These are phyloP conservation scores for Eimeria mitis DNA, from an alignment of 169 alveolate genomes.

Conservation along the genomic window DNA sequence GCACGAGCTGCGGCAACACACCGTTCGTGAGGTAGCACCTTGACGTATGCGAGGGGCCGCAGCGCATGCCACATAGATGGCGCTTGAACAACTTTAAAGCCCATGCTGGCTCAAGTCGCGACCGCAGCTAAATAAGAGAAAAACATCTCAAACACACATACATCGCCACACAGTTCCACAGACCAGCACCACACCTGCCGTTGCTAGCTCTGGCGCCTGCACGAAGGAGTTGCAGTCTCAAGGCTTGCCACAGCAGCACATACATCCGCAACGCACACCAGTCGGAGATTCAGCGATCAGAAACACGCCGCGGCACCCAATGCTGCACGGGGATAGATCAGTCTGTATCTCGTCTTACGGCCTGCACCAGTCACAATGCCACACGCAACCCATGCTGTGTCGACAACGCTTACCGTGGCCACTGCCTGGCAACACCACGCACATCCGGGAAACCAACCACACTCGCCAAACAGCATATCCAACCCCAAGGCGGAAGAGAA, in stretches of 20 bases:
- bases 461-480: not conserved
- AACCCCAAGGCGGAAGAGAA: not conserved
- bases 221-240: not conserved
- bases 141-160: no score
- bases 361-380: not conserved
- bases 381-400: not conserved
- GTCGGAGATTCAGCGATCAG: not conserved
- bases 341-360: not conserved
- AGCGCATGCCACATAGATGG: no score
- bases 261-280: not conserved
- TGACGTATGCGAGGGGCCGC: no score
- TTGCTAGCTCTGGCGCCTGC: not conserved
- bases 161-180: no score
- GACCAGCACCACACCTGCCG: not conserved
- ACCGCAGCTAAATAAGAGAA: no score
- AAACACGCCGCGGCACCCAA: not conserved
- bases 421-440: not conserved
- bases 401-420: not conserved
- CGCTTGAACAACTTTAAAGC: no score
- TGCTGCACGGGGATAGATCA: not conserved
- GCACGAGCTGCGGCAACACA: no score
- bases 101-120: no score
- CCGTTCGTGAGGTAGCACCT: no score
- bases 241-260: not conserved
- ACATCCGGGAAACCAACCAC: not conserved